Percentiles rank a stretch among this genome's conserved stretches.
phyloP scores from a whole-genome alignment of 1,139 yeast genomes.

The Kluyveromyces sp. region DNA sequence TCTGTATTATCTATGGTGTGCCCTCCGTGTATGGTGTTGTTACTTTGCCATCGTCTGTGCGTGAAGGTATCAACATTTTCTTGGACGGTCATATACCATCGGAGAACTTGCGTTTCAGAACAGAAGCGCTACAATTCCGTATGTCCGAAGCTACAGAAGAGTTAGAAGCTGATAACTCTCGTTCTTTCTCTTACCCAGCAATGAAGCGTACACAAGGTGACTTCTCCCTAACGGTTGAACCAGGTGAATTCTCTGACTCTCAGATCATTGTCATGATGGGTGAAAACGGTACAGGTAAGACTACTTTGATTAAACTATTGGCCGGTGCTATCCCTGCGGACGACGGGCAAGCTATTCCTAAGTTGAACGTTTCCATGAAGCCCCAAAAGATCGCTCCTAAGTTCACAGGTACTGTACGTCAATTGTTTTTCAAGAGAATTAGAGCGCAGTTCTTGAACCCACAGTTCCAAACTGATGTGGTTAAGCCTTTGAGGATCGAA shows the following conservation, averaged over 20 bases:
- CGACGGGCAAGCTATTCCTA: constrained; percentile 69
- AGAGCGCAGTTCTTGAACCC: constrained; percentile 92
- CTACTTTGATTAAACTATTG: constrained; percentile 88
- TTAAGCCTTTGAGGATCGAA: constrained; percentile 89
- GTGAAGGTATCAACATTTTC: constrained; percentile 98
- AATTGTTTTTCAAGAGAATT: constrained; percentile 90
- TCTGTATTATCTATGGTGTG: constrained; percentile 93
- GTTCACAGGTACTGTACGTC: constrained; percentile 97
- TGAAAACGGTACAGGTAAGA: constrained; percentile 98
- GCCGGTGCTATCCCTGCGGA: constrained; percentile 93
- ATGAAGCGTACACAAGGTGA: constrained; percentile 94
- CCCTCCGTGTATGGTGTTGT: constrained; percentile 99
- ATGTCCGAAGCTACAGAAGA: constrained; percentile 87
- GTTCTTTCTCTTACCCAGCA: constrained; percentile 68
- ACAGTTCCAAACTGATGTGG: constrained; percentile 96
- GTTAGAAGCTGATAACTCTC: constrained; percentile 66
- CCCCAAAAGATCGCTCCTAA: constrained; percentile 99
- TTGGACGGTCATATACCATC: constrained; percentile 96
- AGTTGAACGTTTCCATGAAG: constrained; percentile 89
- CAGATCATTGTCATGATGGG: constrained; percentile 99
- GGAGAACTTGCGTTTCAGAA: constrained; percentile 93
- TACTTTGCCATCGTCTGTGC: constrained; percentile 87
- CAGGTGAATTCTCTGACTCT: constrained; percentile 91
- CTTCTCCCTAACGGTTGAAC: constrained; percentile 71
- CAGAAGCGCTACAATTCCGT: constrained; percentile 90